Percentiles rank a stretch among this genome's conserved stretches.
phyloP scores from a whole-genome alignment of 1,284 basidiomycete species.

The Rhodotorula sp. region DNA sequence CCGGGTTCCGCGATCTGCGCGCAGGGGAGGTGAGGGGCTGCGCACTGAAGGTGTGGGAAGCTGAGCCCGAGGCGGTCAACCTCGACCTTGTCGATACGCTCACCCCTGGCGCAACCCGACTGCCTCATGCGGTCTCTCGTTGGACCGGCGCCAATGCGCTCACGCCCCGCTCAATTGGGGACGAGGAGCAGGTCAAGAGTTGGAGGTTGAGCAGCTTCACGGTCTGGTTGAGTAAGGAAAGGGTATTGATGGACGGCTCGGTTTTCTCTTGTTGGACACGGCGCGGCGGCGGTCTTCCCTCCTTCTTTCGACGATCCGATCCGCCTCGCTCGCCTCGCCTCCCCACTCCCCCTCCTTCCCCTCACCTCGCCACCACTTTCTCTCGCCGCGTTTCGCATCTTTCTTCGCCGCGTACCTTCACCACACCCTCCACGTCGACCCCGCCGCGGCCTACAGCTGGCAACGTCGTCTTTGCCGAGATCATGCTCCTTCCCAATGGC shows the following conservation, averaged over 20 bases:
- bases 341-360: neutral
- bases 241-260: constrained; percentile 31
- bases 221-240: constrained; percentile 15
- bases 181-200: constrained; percentile 2
- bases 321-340: no score
- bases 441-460: constrained; percentile 37
- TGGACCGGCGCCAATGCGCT: neutral
- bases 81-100: no score
- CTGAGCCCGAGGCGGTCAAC: neutral
- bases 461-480: constrained; percentile 96
- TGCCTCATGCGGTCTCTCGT: neutral
- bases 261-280: constrained; percentile 3
- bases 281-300: constrained; percentile 3
- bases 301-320: no score
- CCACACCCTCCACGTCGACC: neutral
- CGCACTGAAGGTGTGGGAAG: constrained; percentile 27
- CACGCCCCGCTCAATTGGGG: neutral
- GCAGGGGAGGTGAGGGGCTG: neutral
- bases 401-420: neutral
- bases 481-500: constrained; percentile 91
- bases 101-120: neutral
- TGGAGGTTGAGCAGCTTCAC: neutral
- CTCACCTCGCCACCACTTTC: neutral
- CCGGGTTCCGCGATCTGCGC: no score
- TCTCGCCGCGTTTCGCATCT: neutral